Evolutionary conservation across 2,329 filamentous ascomycete species (phyloP).

Genomic region (Penicillium brevicompactum): DNA sequence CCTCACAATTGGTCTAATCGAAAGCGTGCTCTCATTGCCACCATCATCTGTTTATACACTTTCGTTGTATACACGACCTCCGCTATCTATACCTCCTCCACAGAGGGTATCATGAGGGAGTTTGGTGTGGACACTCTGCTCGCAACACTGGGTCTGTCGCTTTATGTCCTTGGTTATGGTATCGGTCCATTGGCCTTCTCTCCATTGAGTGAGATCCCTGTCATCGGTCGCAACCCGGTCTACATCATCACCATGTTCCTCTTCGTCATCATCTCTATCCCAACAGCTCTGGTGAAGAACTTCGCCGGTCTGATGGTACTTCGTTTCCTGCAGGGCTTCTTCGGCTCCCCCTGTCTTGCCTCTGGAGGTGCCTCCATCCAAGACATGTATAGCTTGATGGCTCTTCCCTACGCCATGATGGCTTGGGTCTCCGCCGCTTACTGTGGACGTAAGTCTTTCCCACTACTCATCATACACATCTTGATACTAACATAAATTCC

Average conservation of each 20-base stretch:
- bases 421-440: conserved; percentile 56
- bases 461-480: not conserved
- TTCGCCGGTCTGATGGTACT: conserved; percentile 66
- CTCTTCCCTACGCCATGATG: conserved; percentile 62
- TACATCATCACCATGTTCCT: conserved; percentile 70
- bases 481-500: conserved; percentile 5
- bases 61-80: conserved; percentile 41
- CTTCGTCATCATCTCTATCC: conserved; percentile 68
- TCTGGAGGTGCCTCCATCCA: conserved; percentile 53
- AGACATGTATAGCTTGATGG: conserved; percentile 55
- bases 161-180: conserved; percentile 50
- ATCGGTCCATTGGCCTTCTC: conserved; percentile 67
- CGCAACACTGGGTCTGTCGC: conserved; percentile 34
- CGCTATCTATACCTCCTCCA: conserved; percentile 34
- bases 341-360: conserved; percentile 66
- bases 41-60: conserved; percentile 36
- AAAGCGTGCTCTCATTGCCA: conserved; percentile 29
- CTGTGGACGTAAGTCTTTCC: conserved; percentile 41
- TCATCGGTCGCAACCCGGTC: conserved; percentile 67
- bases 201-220: conserved; percentile 67
- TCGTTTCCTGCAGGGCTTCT: conserved; percentile 67
- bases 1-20: conserved; percentile 36
- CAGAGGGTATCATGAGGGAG: conserved; percentile 24
- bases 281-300: conserved; percentile 64
- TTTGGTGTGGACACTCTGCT: conserved; percentile 32